Percentiles rank a stretch among this genome's conserved stretches.
These are phyloP conservation scores for Jacaranda mimosifolia DNA, from an alignment of 257 asterid species.

Conservation along the genomic window DNA sequence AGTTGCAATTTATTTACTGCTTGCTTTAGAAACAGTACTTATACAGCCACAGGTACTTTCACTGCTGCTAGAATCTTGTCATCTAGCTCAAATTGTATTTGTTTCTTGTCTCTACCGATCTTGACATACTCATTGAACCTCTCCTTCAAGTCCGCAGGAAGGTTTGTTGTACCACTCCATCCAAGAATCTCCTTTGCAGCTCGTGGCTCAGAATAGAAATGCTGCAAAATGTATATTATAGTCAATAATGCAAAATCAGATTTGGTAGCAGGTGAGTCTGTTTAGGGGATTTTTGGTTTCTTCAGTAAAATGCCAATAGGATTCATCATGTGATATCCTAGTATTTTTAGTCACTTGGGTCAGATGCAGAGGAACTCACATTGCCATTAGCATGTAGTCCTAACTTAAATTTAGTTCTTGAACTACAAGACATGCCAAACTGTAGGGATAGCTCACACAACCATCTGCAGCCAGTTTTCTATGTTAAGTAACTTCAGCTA, in stretches of 20 bases:
- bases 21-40: constrained; percentile 36
- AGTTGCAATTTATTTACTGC: constrained; percentile 23
- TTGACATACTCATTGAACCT: constrained; percentile 81
- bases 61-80: constrained; percentile 87
- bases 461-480: neutral
- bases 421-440: neutral
- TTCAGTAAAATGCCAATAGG: neutral
- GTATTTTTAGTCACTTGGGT: too few species aligned
- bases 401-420: constrained; percentile 6
- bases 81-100: constrained; percentile 76
- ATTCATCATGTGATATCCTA: too few species aligned
- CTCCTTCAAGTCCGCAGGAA: constrained; percentile 84
- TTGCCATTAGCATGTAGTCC: neutral
- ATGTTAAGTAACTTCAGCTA: neutral
- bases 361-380: too few species aligned
- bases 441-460: neutral
- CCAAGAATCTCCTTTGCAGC: constrained; percentile 95
- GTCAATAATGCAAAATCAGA: constrained; percentile 6
- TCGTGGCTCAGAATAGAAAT: constrained; percentile 90
- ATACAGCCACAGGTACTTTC: constrained; percentile 79
- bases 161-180: constrained; percentile 82
- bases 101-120: constrained; percentile 95
- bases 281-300: neutral
- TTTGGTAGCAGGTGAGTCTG: neutral
- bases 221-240: constrained; percentile 56